These are phyloP conservation scores for Volvox africanus DNA, from an alignment of 139 green algal genomes.

Conservation along the genomic window DNA sequence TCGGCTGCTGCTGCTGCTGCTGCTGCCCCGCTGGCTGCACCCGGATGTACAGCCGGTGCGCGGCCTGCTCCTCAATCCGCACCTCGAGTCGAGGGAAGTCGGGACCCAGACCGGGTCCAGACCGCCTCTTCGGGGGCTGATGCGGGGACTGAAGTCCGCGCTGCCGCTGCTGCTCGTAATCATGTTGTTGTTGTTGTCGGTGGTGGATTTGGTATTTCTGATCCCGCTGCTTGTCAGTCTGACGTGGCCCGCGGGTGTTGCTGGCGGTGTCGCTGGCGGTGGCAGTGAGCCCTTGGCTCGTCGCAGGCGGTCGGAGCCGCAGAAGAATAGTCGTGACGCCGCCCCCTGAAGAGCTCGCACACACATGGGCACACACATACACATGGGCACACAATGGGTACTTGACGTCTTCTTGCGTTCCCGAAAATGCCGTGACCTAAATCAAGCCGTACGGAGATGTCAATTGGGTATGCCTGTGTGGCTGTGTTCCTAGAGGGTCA, in stretches of 20 bases:
- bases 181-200: background rate
- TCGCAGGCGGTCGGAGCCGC: background rate
- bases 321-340: slow-evolving; percentile 1
- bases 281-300: background rate
- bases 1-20: background rate
- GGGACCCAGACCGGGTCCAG: background rate
- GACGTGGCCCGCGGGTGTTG: no score
- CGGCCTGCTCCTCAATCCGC: background rate
- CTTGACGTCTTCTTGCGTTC: no score
- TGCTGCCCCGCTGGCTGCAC: background rate
- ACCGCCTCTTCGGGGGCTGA: no score
- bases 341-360: no score
- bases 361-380: no score
- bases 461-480: no score
- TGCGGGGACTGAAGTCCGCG: background rate
- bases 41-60: background rate
- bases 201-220: no score
- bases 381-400: no score
- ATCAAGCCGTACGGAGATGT: no score
- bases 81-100: background rate
- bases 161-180: background rate
- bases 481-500: no score
- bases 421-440: no score
- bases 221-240: no score
- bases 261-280: background rate